Conservation (phyloP, 176 grass and related monocot genomes). For the Carex myosuroides region DNA sequence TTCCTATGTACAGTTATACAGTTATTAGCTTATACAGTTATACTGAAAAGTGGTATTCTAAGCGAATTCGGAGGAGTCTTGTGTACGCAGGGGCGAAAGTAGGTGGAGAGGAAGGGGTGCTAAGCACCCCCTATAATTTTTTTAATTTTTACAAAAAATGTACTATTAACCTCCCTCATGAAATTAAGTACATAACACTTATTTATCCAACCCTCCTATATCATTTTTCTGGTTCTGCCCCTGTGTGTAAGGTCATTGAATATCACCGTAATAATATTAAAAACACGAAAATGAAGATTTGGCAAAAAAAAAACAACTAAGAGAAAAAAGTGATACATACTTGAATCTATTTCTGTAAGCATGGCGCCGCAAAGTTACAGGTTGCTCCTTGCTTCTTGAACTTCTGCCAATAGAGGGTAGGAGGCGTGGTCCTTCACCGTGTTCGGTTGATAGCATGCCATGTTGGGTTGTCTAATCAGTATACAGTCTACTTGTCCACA, state of each 20-base stretch:
- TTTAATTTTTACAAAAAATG: too few species aligned
- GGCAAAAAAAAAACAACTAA: too few species aligned
- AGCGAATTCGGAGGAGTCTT: not conserved
- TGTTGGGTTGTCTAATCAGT: slow-evolving; percentile 30
- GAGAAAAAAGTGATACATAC: slow-evolving; percentile 15
- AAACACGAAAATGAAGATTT: not conserved
- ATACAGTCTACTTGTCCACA: slow-evolving; percentile 39
- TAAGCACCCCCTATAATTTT: too few species aligned
- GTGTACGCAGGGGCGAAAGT: not conserved
- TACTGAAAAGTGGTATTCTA: too few species aligned
- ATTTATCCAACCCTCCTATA: too few species aligned
- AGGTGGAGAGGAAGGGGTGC: too few species aligned
- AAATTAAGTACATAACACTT: too few species aligned
- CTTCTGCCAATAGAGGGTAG: slow-evolving; percentile 52
- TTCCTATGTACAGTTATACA: too few species aligned
- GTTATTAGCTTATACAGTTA: too few species aligned
- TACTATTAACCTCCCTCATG: too few species aligned
- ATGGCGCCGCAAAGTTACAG: slow-evolving; percentile 50
- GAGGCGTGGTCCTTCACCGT: slow-evolving; percentile 41
- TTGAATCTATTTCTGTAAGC: slow-evolving; percentile 42
- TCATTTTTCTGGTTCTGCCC: too few species aligned
- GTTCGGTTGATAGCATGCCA: slow-evolving; percentile 42
- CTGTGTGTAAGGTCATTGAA: not conserved
- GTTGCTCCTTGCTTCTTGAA: slow-evolving; percentile 49
- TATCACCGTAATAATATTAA: not conserved